phyloP scores from a whole-genome alignment of 352 stramenopile species.

The Pythium volutum region DNA sequence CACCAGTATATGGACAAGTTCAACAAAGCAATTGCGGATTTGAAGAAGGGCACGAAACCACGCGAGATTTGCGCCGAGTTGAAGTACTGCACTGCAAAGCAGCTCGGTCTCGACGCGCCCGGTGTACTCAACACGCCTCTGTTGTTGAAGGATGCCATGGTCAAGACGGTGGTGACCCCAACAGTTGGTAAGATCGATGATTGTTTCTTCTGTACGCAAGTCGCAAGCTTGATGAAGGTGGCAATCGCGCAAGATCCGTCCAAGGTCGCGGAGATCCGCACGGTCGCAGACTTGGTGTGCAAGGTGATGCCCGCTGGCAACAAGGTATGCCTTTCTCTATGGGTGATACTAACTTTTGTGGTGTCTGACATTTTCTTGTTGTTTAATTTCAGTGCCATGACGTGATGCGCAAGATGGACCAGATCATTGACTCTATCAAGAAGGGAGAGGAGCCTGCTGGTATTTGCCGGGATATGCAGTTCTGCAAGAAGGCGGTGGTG shows the following conservation, averaged over 20 bases:
- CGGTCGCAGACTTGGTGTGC: constrained; percentile 63
- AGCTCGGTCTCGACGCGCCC: neutral
- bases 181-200: constrained; percentile 6
- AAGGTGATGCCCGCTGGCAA: constrained; percentile 49
- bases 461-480: constrained; percentile 69
- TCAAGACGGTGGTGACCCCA: constrained; percentile 7
- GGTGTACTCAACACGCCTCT: constrained; percentile 6
- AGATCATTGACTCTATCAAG: constrained; percentile 58
- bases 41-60: constrained; percentile 63
- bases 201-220: constrained; percentile 76
- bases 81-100: constrained; percentile 48
- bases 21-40: constrained; percentile 56
- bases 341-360: neutral
- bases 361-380: constrained; percentile 14
- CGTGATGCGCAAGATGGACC: constrained; percentile 56
- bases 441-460: constrained; percentile 56
- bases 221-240: constrained; percentile 49
- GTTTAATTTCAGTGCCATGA: constrained; percentile 48
- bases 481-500: constrained; percentile 29
- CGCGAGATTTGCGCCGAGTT: constrained; percentile 56
- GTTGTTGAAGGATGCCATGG: constrained; percentile 12
- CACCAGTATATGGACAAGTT: constrained; percentile 70
- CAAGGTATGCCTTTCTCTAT: constrained; percentile 35
- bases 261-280: constrained; percentile 54
- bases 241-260: constrained; percentile 50